These are phyloP conservation scores for Trifolium fragiferum DNA, from an alignment of 306 rosid genomes.

Conservation along the genomic window DNA sequence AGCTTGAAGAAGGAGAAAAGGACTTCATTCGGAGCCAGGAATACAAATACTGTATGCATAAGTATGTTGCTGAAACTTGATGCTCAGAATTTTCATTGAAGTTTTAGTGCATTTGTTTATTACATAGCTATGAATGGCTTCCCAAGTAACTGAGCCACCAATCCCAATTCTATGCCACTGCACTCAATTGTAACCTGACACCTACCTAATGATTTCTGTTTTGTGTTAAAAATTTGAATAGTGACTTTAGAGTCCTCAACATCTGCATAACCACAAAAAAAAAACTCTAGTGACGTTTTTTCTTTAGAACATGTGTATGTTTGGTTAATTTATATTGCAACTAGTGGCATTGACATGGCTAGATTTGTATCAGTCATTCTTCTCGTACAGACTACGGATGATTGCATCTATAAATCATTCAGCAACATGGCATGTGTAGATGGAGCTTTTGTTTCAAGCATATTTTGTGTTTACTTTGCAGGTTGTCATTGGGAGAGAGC, in stretches of 20 bases:
- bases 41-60: conserved; percentile 82
- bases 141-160: not conserved
- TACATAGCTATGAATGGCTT: not conserved
- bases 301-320: not conserved
- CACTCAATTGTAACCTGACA: not conserved
- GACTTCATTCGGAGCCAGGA: conserved; percentile 82
- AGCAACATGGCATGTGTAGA: conserved; percentile 6
- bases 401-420: conserved; percentile 5
- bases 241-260: not conserved
- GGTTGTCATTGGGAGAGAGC: conserved; percentile 87
- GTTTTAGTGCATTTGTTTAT: not conserved
- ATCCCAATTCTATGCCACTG: too few relatives aligned
- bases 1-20: conserved; percentile 98
- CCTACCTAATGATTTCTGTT: not conserved
- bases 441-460: conserved; percentile 32
- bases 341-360: conserved; percentile 15
- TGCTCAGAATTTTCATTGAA: conserved; percentile 28
- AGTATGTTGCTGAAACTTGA: conserved; percentile 59
- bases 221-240: not conserved
- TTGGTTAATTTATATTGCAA: not conserved
- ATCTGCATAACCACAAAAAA: conserved; percentile 14
- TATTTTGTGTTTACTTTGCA: conserved; percentile 46
- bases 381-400: not conserved
- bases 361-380: conserved; percentile 14
- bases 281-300: not conserved